Percentiles rank a stretch among this genome's conserved stretches.
Evolutionary conservation across 2,329 filamentous ascomycete genomes (phyloP).

Genomic region (Aspergillus hortae): DNA sequence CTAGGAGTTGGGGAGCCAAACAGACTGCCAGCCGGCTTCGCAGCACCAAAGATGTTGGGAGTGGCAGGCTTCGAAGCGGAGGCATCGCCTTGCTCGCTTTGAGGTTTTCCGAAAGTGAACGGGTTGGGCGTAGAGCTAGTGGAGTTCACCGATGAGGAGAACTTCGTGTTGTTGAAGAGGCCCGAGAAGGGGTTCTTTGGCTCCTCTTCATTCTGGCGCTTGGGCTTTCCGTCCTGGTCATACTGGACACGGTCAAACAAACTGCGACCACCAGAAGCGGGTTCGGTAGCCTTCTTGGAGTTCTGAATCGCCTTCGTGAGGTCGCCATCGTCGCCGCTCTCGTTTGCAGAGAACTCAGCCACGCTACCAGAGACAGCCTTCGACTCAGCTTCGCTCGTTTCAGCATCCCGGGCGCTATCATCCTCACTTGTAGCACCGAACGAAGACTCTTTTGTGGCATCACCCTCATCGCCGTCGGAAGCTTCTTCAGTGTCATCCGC

Average conservation of each 20-base stretch:
- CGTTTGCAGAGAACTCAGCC: constrained; percentile 14
- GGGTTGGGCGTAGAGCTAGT: constrained; percentile 21
- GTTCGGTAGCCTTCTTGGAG: constrained; percentile 17
- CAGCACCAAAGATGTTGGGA: constrained; percentile 15
- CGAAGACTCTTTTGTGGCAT: constrained; percentile 15
- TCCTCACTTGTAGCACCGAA: constrained; percentile 12
- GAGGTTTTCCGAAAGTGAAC: constrained; percentile 13
- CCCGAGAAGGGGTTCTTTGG: constrained; percentile 14
- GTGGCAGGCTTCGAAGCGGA: constrained; percentile 14
- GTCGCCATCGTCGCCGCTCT: constrained; percentile 24
- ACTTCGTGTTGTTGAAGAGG: constrained; percentile 23
- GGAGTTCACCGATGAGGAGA: constrained; percentile 23
- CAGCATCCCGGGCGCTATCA: constrained; percentile 4
- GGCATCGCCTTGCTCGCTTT: constrained; percentile 10
- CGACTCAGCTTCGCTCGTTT: constrained; percentile 6
- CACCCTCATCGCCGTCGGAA: constrained; percentile 18
- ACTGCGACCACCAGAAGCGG: constrained; percentile 26
- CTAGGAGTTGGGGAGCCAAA: constrained; percentile 27
- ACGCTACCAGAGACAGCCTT: constrained; percentile 9
- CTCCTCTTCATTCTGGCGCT: constrained; percentile 19
- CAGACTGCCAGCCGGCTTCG: constrained; percentile 20
- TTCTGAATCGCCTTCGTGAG: constrained; percentile 19
- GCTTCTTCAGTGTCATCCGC: constrained; percentile 26
- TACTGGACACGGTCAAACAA: constrained; percentile 35
- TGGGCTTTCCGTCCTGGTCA: constrained; percentile 22